Conservation (phyloP, 306 rosid species). For the Acacia crassicarpa region DNA sequence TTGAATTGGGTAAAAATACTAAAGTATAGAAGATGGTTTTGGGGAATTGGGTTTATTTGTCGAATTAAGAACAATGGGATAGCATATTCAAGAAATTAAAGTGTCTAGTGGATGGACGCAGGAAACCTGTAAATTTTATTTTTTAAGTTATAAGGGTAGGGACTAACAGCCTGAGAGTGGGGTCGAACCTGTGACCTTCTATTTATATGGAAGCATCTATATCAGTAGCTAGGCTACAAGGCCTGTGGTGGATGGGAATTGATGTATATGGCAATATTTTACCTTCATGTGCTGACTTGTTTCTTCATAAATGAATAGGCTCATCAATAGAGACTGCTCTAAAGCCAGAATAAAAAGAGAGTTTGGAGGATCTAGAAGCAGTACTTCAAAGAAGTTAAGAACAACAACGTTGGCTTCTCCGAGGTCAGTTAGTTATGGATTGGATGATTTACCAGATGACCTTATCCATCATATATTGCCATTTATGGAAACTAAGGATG, state of each 20-base stretch:
- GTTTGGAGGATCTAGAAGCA: constrained; percentile 22
- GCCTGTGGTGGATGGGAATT: not conserved
- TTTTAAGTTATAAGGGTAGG: too few relatives aligned
- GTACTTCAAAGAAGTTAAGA: constrained; percentile 32
- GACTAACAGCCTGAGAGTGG: too few relatives aligned
- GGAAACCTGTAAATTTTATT: not conserved
- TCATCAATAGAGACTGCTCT: not conserved
- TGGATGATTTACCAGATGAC: constrained; percentile 36
- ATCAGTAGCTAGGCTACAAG: too few relatives aligned
- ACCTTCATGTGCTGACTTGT: not conserved
- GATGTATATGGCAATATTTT: not conserved
- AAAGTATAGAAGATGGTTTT: not conserved
- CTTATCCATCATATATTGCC: constrained; percentile 17
- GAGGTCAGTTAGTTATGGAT: constrained; percentile 24
- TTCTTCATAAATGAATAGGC: constrained; percentile 10
- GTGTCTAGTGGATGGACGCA: not conserved
- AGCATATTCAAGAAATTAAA: not conserved
- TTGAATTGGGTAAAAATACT: not conserved
- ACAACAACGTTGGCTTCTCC: constrained; percentile 11
- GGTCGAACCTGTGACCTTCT: too few relatives aligned
- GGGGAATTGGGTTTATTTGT: not conserved
- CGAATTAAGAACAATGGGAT: not conserved
- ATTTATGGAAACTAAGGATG: constrained; percentile 46
- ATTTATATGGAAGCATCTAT: too few relatives aligned
- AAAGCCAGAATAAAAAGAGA: constrained; percentile 5